Conservation (phyloP, 1,139 yeast genomes). For the Magnusiomyces fungicola region DNA sequence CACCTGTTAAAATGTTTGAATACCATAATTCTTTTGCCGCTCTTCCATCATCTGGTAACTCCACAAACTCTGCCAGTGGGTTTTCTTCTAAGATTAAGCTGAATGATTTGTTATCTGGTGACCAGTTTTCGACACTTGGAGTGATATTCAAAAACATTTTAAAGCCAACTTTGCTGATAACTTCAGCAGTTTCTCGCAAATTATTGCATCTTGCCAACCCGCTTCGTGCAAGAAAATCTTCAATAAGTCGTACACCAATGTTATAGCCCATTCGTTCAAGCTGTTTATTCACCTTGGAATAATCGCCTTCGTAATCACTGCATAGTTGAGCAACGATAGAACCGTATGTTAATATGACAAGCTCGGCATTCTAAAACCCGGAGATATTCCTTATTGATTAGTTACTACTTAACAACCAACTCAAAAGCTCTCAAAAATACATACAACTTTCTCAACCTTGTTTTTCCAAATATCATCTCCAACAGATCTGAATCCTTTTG, state of each 20-base stretch:
- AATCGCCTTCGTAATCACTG: conserved; percentile 71
- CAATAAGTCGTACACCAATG: conserved; percentile 85
- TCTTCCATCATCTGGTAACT: conserved; percentile 69
- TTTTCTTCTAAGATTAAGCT: conserved; percentile 71
- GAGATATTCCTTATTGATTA: background rate
- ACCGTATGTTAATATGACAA: conserved; percentile 89
- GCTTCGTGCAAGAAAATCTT: conserved; percentile 84
- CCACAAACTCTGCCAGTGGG: conserved; percentile 93
- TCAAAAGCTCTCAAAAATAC: conserved; percentile 30
- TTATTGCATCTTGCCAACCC: conserved; percentile 74
- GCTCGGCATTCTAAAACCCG: conserved; percentile 66
- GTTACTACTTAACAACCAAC: background rate
- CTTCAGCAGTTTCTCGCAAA: conserved; percentile 83
- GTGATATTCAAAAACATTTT: conserved; percentile 77
- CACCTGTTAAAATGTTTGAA: conserved; percentile 84
- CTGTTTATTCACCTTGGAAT: conserved; percentile 70
- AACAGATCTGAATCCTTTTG: conserved; percentile 43
- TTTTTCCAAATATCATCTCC: conserved; percentile 95
- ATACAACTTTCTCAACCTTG: conserved; percentile 73
- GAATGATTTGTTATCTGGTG: conserved; percentile 66
- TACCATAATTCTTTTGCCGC: conserved; percentile 81
- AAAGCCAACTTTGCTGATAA: conserved; percentile 79
- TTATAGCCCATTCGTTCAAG: conserved; percentile 92
- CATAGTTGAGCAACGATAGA: conserved; percentile 91
- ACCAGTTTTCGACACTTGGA: conserved; percentile 74